Conservation (phyloP, 2,329 filamentous ascomycete species). For the Aspergillus sp. region DNA sequence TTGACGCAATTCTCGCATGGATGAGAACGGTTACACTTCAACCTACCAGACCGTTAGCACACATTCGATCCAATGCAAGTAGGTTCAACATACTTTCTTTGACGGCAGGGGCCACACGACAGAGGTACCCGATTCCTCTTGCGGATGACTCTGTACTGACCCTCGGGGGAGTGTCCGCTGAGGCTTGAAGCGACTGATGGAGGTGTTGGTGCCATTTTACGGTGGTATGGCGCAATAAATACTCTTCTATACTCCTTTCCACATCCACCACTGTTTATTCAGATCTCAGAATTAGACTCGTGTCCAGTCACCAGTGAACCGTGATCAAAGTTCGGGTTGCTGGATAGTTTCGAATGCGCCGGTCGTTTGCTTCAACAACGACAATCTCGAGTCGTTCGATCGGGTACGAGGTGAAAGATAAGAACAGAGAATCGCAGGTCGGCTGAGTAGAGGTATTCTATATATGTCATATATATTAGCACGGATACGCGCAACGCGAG, state of each 20-base stretch:
- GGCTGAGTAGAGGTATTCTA: background rate
- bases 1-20: constrained; percentile 95
- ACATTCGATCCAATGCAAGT: constrained; percentile 3
- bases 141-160: constrained; percentile 77
- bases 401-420: too few relatives aligned
- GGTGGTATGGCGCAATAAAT: background rate
- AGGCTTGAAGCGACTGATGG: constrained; percentile 60
- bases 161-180: constrained; percentile 69
- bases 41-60: constrained; percentile 32
- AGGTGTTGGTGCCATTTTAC: constrained; percentile 34
- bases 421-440: too few relatives aligned
- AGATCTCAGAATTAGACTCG: too few relatives aligned
- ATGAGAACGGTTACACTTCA: constrained; percentile 87
- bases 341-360: too few relatives aligned
- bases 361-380: too few relatives aligned
- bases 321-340: too few relatives aligned
- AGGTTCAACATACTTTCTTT: constrained; percentile 63
- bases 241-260: too few relatives aligned
- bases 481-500: background rate
- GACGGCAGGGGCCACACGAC: constrained; percentile 83
- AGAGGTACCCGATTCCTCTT: constrained; percentile 88
- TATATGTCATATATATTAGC: background rate
- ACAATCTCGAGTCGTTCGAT: too few relatives aligned
- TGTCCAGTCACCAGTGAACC: too few relatives aligned
- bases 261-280: too few relatives aligned